Conservation (phyloP, 495 filamentous ascomycete species). For the Lophiotrema nucula region DNA sequence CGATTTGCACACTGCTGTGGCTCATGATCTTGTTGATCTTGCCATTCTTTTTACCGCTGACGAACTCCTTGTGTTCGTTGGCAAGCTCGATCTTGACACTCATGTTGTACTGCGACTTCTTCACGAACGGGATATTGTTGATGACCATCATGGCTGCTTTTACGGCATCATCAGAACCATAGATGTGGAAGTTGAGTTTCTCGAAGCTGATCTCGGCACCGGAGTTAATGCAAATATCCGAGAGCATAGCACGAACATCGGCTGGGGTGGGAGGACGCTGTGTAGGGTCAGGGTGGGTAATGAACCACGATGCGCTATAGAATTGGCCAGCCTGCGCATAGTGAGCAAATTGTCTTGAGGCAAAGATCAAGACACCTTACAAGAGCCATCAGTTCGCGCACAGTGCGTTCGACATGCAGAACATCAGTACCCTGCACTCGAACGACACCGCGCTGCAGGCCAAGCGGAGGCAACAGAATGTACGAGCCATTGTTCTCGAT, state of each 20-base stretch:
- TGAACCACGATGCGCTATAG: slow-evolving; percentile 96
- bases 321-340: slow-evolving; percentile 79
- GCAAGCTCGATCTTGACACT: slow-evolving; percentile 97
- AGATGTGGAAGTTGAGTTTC: slow-evolving; percentile 88
- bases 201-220: slow-evolving; percentile 93
- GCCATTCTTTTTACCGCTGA: slow-evolving; percentile 98
- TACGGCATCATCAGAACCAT: slow-evolving; percentile 91
- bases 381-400: slow-evolving; percentile 90
- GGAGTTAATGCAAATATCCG: slow-evolving; percentile 93
- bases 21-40: slow-evolving; percentile 99
- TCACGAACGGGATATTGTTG: slow-evolving; percentile 85
- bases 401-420: slow-evolving; percentile 87
- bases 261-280: slow-evolving; percentile 68
- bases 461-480: slow-evolving; percentile 83
- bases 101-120: slow-evolving; percentile 84
- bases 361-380: slow-evolving; percentile 49
- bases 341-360: slow-evolving; percentile 38
- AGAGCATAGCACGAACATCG: slow-evolving; percentile 85
- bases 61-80: slow-evolving; percentile 99
- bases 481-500: slow-evolving; percentile 95
- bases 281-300: slow-evolving; percentile 72
- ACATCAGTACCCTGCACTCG: slow-evolving; percentile 91
- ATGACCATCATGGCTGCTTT: slow-evolving; percentile 91
- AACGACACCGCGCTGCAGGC: slow-evolving; percentile 72
- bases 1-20: slow-evolving; percentile 96